These are phyloP conservation scores for Fusarium lyarnte DNA, from an alignment of 2,329 filamentous ascomycete genomes.

Conservation along the genomic window DNA sequence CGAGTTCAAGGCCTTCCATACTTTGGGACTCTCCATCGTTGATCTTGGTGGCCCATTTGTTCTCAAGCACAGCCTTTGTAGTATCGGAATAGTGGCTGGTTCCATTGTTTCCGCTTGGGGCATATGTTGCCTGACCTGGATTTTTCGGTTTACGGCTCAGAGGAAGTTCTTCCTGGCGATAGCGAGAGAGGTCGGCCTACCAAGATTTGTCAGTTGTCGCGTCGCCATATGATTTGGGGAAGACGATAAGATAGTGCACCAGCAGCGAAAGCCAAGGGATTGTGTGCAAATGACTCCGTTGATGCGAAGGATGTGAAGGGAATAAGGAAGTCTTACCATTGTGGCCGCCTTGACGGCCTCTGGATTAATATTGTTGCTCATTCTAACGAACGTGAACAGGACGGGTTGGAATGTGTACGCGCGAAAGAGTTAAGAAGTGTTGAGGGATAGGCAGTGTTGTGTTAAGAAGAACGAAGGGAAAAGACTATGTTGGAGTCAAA, in stretches of 20 bases:
- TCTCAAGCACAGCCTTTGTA: not conserved
- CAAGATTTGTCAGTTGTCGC: not conserved
- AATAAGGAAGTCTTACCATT: conserved; percentile 29
- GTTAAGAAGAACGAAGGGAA: too few species aligned
- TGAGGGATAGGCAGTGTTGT: not conserved
- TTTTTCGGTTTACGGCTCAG: conserved; percentile 13
- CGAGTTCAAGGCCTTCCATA: conserved; percentile 33
- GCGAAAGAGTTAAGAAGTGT: not conserved
- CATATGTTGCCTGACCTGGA: conserved; percentile 10
- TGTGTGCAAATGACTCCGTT: not conserved
- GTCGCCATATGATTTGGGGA: not conserved
- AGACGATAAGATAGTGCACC: not conserved
- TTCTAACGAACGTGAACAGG: not conserved
- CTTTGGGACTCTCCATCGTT: conserved; percentile 37
- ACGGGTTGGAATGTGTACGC: too few species aligned
- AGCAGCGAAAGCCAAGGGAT: not conserved
- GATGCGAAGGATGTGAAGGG: not conserved
- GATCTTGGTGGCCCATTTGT: conserved; percentile 30
- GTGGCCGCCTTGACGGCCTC: not conserved
- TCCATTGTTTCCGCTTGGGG: conserved; percentile 19
- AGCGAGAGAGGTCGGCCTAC: conserved; percentile 38
- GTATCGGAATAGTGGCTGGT: not conserved
- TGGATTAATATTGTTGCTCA: conserved; percentile 26
- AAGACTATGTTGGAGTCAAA: not conserved
- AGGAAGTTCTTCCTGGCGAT: conserved; percentile 40